phyloP scores from a whole-genome alignment of 75 land plant genomes.

The Ceratopteris richardii region DNA sequence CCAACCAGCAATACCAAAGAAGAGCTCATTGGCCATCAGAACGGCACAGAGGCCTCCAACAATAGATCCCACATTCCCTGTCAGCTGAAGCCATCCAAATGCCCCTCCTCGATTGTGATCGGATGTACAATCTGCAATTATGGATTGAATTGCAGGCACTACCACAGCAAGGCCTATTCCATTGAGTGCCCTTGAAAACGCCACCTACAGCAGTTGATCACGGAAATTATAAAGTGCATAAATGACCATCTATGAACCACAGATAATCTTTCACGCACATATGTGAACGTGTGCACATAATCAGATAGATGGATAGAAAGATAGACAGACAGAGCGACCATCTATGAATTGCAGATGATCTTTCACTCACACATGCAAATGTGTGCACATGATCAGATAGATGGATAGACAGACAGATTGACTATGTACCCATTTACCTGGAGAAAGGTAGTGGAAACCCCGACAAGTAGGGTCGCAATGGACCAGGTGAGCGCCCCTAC shows the following conservation, averaged over 20 bases:
- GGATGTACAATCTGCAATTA: slow-evolving; percentile 25
- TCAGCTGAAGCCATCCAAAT: slow-evolving; percentile 32
- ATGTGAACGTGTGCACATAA: too few species aligned
- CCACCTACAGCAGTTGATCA: slow-evolving; percentile 14
- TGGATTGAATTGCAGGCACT: slow-evolving; percentile 31
- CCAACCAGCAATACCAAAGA: slow-evolving; percentile 30
- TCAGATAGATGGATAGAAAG: too few species aligned
- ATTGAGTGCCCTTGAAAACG: slow-evolving; percentile 25
- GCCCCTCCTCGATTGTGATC: slow-evolving; percentile 27
- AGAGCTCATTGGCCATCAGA: slow-evolving; percentile 7
- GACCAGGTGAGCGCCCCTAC: slow-evolving; percentile 25
- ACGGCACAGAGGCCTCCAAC: slow-evolving; percentile 30
- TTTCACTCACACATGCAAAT: too few species aligned
- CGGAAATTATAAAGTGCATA: too few species aligned
- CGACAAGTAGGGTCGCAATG: slow-evolving; percentile 27
- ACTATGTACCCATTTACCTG: too few species aligned
- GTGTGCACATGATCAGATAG: too few species aligned
- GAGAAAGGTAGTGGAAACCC: slow-evolving; percentile 21
- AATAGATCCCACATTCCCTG: slow-evolving; percentile 27
- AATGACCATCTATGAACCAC: too few species aligned
- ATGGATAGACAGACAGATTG: too few species aligned
- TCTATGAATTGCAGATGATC: too few species aligned
- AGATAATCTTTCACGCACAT: too few species aligned
- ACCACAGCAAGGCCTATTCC: slow-evolving; percentile 35
- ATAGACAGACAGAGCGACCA: too few species aligned